These are phyloP conservation scores for Boletus pseudopeckii DNA, from an alignment of 768 basidiomycete species.

Conservation along the genomic window DNA sequence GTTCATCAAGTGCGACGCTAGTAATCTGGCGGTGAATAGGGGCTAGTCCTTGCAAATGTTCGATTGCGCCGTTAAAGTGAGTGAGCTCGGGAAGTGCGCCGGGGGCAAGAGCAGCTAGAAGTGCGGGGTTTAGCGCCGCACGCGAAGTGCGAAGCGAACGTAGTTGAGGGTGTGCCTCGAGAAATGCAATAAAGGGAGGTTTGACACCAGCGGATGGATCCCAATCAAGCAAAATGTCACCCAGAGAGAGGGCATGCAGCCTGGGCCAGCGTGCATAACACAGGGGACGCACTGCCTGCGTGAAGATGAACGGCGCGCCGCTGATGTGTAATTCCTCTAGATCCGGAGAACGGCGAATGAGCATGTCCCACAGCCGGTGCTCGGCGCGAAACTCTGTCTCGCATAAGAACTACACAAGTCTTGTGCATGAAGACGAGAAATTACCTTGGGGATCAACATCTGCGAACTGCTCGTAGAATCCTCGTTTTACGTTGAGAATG, in stretches of 20 bases:
- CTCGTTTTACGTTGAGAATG: conserved; percentile 53
- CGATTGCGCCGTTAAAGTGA: conserved; percentile 63
- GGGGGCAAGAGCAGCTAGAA: conserved; percentile 47
- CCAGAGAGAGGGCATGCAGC: conserved; percentile 56
- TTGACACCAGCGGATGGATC: conserved; percentile 39
- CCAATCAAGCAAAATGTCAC: conserved; percentile 65
- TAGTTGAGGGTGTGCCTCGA: conserved; percentile 60
- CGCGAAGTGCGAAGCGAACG: conserved; percentile 49
- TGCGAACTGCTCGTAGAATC: conserved; percentile 59
- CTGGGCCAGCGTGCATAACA: conserved; percentile 65
- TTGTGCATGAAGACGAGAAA: neutral
- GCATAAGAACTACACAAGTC: conserved; percentile 2
- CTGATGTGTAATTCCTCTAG: conserved; percentile 59
- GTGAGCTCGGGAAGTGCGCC: conserved; percentile 48
- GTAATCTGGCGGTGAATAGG: conserved; percentile 45
- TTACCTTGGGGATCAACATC: conserved; percentile 55
- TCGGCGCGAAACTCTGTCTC: conserved; percentile 24
- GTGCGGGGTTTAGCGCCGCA: conserved; percentile 50
- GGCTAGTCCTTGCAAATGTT: conserved; percentile 62
- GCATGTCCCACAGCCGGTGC: conserved; percentile 61
- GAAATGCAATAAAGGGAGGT: conserved; percentile 61
- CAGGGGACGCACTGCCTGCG: conserved; percentile 51
- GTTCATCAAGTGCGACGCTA: conserved; percentile 60
- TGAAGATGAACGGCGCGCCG: conserved; percentile 28
- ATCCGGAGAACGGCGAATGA: conserved; percentile 58